These are phyloP conservation scores for Tricholoma flavovirens DNA, from an alignment of 768 basidiomycete species.

Conservation along the genomic window DNA sequence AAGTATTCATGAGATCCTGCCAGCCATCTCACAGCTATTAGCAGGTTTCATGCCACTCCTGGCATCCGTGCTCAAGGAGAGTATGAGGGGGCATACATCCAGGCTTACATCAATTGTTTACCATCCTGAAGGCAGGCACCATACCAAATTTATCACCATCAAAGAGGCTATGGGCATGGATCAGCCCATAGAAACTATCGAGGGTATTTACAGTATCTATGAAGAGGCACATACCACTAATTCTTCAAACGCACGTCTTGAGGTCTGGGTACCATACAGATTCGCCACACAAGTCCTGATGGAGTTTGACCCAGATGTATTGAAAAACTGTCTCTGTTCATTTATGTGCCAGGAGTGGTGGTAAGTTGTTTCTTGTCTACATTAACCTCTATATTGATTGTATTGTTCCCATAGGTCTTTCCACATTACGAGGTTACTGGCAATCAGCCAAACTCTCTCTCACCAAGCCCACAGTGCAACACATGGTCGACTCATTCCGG, in stretches of 20 bases:
- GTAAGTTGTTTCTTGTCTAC: not conserved
- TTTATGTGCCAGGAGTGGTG: slow-evolving; percentile 9
- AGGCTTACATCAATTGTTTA: slow-evolving; percentile 10
- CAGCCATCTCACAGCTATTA: slow-evolving; percentile 11
- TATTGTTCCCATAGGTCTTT: slow-evolving; percentile 4
- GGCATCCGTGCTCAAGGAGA: slow-evolving; percentile 4
- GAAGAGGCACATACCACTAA: not conserved
- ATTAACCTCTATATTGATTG: not conserved
- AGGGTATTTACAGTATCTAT: slow-evolving; percentile 6
- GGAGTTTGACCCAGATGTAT: not conserved
- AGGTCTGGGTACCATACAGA: slow-evolving; percentile 6
- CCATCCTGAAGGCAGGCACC: slow-evolving; percentile 3
- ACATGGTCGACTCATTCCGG: not conserved
- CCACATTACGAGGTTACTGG: not conserved
- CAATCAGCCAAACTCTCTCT: not conserved
- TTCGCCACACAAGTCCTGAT: not conserved
- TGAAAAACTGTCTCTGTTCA: not conserved
- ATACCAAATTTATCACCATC: slow-evolving; percentile 9
- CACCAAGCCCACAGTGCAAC: not conserved
- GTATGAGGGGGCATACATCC: slow-evolving; percentile 8
- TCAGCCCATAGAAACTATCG: slow-evolving; percentile 1
- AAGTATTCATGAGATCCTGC: slow-evolving; percentile 12
- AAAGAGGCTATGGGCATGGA: slow-evolving; percentile 7
- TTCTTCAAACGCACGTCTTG: slow-evolving; percentile 10
- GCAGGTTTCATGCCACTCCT: slow-evolving; percentile 11